Percentiles rank a stretch among this genome's conserved stretches.
Evolutionary conservation across 345 rosid genomes (phyloP).

Genomic region (Camelina neglecta): DNA sequence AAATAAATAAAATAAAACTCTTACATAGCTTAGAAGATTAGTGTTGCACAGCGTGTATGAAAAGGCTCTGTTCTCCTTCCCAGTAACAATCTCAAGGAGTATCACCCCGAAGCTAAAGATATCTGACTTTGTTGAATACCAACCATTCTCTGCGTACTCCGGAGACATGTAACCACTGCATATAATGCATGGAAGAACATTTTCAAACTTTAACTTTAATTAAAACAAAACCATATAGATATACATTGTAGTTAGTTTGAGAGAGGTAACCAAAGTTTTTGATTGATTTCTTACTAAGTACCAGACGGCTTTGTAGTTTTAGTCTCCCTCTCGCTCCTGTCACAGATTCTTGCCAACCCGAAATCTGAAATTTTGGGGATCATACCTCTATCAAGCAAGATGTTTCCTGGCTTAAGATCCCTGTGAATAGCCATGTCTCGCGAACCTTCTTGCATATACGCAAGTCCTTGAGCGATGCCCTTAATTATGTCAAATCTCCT

Average conservation of each 20-base stretch:
- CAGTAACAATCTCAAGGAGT: too few relatives aligned
- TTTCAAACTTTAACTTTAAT: neutral
- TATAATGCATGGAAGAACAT: neutral
- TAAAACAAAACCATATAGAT: neutral
- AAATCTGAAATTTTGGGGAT: neutral
- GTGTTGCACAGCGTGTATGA: too few relatives aligned
- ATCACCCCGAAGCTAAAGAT: slow-evolving; percentile 14
- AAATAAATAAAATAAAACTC: too few relatives aligned
- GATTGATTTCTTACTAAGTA: neutral
- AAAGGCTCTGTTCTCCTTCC: too few relatives aligned
- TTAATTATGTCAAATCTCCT: neutral
- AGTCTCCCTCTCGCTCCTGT: neutral
- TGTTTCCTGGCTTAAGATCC: neutral
- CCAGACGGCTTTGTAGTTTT: neutral
- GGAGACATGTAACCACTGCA: slow-evolving; percentile 6
- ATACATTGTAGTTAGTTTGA: neutral
- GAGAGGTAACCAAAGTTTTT: neutral
- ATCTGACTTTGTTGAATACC: neutral
- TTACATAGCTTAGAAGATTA: too few relatives aligned
- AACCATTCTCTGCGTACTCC: neutral
- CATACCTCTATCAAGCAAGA: slow-evolving; percentile 3
- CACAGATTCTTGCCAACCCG: neutral
- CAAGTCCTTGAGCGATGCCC: neutral
- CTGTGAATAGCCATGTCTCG: neutral
- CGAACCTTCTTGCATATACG: slow-evolving; percentile 5